Conservation (phyloP, 2,329 filamentous ascomycete genomes). For the Sporothrix globosa region DNA sequence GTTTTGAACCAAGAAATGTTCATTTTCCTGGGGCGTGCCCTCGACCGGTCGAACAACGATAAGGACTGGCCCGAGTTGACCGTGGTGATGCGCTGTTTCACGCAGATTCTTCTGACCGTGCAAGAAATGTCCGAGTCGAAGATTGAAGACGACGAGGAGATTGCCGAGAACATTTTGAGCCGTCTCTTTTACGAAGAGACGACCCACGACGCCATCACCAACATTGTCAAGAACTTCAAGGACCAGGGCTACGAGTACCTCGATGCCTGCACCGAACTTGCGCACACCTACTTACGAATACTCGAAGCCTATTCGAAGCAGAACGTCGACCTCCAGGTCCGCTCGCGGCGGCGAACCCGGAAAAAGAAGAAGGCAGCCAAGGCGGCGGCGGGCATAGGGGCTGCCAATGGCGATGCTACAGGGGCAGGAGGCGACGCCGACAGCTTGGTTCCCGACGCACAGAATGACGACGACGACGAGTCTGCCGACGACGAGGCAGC, state of each 20-base stretch:
- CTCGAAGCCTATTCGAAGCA: slow-evolving; percentile 93
- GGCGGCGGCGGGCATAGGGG: slow-evolving; percentile 38
- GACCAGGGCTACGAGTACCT: slow-evolving; percentile 93
- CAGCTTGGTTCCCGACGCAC: slow-evolving; percentile 52
- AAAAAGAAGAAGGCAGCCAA: slow-evolving; percentile 71
- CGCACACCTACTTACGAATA: slow-evolving; percentile 89
- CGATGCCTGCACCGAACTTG: slow-evolving; percentile 86
- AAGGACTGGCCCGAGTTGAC: slow-evolving; percentile 88
- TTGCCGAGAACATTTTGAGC: slow-evolving; percentile 94
- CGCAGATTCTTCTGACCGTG: slow-evolving; percentile 87
- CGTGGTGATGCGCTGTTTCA: slow-evolving; percentile 90
- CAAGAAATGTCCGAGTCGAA: slow-evolving; percentile 87
- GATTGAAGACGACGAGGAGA: slow-evolving; percentile 93
- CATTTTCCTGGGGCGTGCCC: slow-evolving; percentile 79
- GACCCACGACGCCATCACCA: slow-evolving; percentile 84
- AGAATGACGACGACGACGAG: slow-evolving; percentile 65
- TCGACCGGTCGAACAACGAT: slow-evolving; percentile 76
- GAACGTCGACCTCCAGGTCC: slow-evolving; percentile 90
- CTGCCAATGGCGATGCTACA: slow-evolving; percentile 41
- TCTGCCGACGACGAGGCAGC: slow-evolving; percentile 71
- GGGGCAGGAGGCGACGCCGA: slow-evolving; percentile 61
- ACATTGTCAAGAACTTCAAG: slow-evolving; percentile 82
- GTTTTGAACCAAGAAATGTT: slow-evolving; percentile 96
- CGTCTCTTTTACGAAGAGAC: slow-evolving; percentile 98
- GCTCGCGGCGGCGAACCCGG: slow-evolving; percentile 73